Evolutionary conservation across 2,329 filamentous ascomycete species (phyloP), one percentile per base, ranked within the genome.

Genomic region (Alternaria longipes): DNA sequence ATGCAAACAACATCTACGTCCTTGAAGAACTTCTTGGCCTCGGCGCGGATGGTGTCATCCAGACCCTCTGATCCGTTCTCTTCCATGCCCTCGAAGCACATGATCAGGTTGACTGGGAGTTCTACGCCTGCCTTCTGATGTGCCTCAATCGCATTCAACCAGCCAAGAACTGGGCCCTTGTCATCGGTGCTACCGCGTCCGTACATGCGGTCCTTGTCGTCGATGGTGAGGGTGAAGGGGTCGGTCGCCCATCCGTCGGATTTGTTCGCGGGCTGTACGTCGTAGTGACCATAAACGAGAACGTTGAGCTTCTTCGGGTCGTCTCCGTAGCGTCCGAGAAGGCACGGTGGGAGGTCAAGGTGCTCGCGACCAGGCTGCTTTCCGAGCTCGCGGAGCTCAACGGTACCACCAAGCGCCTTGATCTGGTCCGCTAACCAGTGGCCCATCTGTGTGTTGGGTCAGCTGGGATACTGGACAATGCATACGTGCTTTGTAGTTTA

Each of bases 71-170:
- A 97, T 52, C 95, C 95, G 79, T 97, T 97, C 84, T 99, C 95
- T 83, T 99, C 95, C 95, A 99, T 99, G 50, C 95, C 95, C 85
- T 99, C 95, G 73, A 99, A 98, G 85, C 95, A 99, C 92, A 97
- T 98, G 67, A 99, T 88, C 68, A 99, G 86, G 83, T 99, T 99
- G 76, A 99, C 95, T 8, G 95, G 95, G 78, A 99, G 93, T 53
- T 97, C 94, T 46, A 98, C 85, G 59, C 92, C 92, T 36, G 94
- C 93, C 85, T 96, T 95, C 81, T 97, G 90, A 84, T 99, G 95
- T 42, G 95, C 94, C 82, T 99, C 94, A 68, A 99, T 98, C 69
- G 94, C 94, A 78, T 99, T 99, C 70, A 99, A 81, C 95, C 95
- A 99, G 72, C 95, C 95, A 57, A 99, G 85, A 26, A 99, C 94